Conservation (phyloP, 1,139 yeast genomes). For the Kurtzmaniella quercitrusa region DNA sequence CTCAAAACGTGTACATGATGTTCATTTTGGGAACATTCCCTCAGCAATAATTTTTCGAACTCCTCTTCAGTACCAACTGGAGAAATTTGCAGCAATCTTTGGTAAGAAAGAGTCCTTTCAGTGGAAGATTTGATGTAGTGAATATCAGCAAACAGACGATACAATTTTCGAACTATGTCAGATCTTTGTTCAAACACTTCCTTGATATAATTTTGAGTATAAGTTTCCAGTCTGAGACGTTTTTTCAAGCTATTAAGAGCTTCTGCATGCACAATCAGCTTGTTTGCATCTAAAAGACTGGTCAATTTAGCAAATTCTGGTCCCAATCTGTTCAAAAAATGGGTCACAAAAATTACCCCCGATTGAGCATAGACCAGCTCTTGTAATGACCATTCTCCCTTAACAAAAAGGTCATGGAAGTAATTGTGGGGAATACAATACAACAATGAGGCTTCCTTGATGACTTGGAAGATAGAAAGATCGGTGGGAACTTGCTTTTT, state of each 20-base stretch:
- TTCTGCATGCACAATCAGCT: slow-evolving; percentile 65
- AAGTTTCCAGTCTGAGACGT: slow-evolving; percentile 89
- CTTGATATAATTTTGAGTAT: slow-evolving; percentile 78
- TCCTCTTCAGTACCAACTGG: slow-evolving; percentile 76
- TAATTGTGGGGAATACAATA: slow-evolving; percentile 88
- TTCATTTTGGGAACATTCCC: slow-evolving; percentile 76
- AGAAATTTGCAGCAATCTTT: slow-evolving; percentile 73
- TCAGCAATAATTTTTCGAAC: slow-evolving; percentile 61
- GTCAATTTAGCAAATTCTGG: slow-evolving; percentile 77
- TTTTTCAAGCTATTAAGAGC: slow-evolving; percentile 78
- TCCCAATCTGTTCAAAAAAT: slow-evolving; percentile 90
- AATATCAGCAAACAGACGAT: slow-evolving; percentile 86
- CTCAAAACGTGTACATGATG: slow-evolving; percentile 76
- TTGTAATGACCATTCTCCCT: slow-evolving; percentile 82
- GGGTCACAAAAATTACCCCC: slow-evolving; percentile 89
- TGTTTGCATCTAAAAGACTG: slow-evolving; percentile 57
- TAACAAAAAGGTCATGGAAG: slow-evolving; percentile 71
- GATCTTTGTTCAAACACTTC: slow-evolving; percentile 71
- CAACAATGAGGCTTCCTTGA: slow-evolving; percentile 88
- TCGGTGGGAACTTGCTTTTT: slow-evolving; percentile 46
- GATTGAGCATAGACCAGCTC: slow-evolving; percentile 94
- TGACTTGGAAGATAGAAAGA: slow-evolving; percentile 82
- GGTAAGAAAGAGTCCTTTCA: slow-evolving; percentile 84
- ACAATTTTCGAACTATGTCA: slow-evolving; percentile 74
- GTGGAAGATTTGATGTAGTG: slow-evolving; percentile 76